A percentile compares a stretch with the other conserved stretches of the same genome.
These are phyloP conservation scores for Cladosporium cucumerinum DNA, from an alignment of 2,329 filamentous ascomycete species.

Conservation along the genomic window DNA sequence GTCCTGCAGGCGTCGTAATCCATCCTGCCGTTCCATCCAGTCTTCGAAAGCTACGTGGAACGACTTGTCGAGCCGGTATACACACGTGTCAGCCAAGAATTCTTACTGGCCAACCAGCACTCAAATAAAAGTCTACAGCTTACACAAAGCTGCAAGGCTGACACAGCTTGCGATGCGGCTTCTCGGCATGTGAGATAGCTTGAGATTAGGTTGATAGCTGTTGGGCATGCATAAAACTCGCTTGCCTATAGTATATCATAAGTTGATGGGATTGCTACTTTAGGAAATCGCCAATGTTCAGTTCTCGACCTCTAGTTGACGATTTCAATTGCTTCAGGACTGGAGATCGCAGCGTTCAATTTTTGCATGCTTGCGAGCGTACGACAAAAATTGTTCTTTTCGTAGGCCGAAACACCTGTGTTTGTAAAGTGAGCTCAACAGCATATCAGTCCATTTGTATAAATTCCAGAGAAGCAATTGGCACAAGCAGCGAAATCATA, in stretches of 20 bases:
- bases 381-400: not conserved
- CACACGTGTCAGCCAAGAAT: not conserved
- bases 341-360: not conserved
- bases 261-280: not conserved
- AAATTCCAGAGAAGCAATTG: not conserved
- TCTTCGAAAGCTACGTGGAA: not conserved
- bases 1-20: conserved; percentile 1
- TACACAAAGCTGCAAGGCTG: conserved; percentile 10
- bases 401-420: not conserved
- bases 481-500: not conserved
- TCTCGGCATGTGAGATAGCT: not conserved
- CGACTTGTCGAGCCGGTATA: not conserved
- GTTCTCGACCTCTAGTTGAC: not conserved
- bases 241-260: not conserved
- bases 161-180: not conserved
- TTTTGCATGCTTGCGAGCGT: not conserved
- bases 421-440: not conserved
- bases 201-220: not conserved
- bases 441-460: not conserved
- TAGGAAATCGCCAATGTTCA: not conserved
- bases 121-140: not conserved
- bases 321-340: not conserved
- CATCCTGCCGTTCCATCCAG: not conserved
- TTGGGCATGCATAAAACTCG: not conserved
- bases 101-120: not conserved